Percentiles rank a stretch among this genome's conserved stretches.
Evolutionary conservation across 2,329 filamentous ascomycete genomes (phyloP).

Genomic region (Neonectria faginata): DNA sequence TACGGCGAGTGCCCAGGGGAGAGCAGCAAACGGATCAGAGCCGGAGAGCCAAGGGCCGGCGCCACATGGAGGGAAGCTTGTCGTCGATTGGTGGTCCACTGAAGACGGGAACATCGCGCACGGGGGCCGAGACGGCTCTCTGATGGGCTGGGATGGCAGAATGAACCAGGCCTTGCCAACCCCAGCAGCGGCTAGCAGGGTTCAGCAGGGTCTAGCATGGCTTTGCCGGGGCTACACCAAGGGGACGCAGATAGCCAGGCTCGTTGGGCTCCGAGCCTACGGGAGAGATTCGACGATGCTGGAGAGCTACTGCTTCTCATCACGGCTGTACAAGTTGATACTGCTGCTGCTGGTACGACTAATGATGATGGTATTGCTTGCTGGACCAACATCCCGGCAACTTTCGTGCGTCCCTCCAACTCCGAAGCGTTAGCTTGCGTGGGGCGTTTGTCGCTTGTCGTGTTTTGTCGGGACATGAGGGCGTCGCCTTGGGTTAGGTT

Average conservation of each 20-base stretch:
- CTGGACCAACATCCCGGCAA: background rate
- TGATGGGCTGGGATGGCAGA: conserved; percentile 47
- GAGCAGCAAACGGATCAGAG: conserved; percentile 29
- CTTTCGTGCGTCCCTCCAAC: background rate
- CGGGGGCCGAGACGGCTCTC: conserved; percentile 45
- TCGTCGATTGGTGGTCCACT: conserved; percentile 49
- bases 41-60: conserved; percentile 41
- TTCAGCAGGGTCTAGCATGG: background rate
- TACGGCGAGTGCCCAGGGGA: conserved; percentile 8
- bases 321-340: background rate
- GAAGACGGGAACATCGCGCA: conserved; percentile 46
- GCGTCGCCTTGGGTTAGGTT: conserved; percentile 26
- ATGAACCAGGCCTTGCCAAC: conserved; percentile 4
- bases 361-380: background rate
- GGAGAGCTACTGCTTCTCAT: background rate
- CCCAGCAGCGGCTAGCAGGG: conserved; percentile 1
- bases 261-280: background rate
- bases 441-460: conserved; percentile 9
- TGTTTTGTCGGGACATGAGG: conserved; percentile 13
- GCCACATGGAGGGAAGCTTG: conserved; percentile 47
- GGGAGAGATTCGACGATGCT: background rate
- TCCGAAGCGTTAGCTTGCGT: conserved; percentile 3
- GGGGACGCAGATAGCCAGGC: background rate
- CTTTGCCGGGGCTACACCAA: background rate
- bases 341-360: background rate